Conservation (phyloP, 495 filamentous ascomycete species). For the Aspergillus homomorphus region DNA sequence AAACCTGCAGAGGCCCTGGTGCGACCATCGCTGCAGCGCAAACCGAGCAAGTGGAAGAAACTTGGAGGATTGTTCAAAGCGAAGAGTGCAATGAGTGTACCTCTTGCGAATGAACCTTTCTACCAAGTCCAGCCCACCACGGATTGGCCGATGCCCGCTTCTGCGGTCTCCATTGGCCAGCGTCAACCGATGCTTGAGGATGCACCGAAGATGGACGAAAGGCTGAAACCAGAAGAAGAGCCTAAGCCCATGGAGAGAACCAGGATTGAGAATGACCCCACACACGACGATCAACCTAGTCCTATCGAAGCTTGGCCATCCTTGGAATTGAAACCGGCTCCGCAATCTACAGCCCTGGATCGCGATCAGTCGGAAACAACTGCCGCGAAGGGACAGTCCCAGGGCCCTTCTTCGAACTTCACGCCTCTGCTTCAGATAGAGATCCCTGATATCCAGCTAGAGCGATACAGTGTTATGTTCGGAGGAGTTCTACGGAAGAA, state of each 20-base stretch:
- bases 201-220: background rate
- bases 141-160: constrained; percentile 17
- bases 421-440: constrained; percentile 62
- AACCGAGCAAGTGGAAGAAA: constrained; percentile 56
- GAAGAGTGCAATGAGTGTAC: constrained; percentile 34
- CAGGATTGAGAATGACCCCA: constrained; percentile 3
- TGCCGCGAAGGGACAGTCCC: constrained; percentile 1
- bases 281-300: constrained; percentile 4
- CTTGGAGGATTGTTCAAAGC: constrained; percentile 51
- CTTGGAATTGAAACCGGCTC: constrained; percentile 18
- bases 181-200: background rate
- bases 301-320: constrained; percentile 34
- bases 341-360: constrained; percentile 5
- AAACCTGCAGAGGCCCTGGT: constrained; percentile 14
- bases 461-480: constrained; percentile 96
- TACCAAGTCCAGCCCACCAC: constrained; percentile 16
- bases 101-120: constrained; percentile 24
- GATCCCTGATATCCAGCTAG: constrained; percentile 77
- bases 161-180: constrained; percentile 22
- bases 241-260: background rate
- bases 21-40: constrained; percentile 32
- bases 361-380: background rate
- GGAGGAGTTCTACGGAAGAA: constrained; percentile 60
- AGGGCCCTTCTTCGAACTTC: constrained; percentile 15
- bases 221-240: background rate